Percentiles rank a stretch among this genome's conserved stretches.
Conservation (phyloP, 306 rosid species). For the Dicorynia guianensis region DNA sequence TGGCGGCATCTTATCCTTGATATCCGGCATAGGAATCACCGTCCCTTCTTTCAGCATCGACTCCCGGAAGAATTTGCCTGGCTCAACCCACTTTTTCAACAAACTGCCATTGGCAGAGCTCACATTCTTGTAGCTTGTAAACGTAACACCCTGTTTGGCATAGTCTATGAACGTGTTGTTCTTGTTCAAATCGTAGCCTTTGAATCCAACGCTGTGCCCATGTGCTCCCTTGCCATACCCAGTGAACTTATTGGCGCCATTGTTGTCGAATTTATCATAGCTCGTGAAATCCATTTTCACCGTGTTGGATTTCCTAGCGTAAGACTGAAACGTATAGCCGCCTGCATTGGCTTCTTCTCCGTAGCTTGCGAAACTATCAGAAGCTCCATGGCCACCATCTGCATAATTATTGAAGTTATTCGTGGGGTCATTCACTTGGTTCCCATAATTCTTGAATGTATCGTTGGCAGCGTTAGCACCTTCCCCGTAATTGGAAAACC, state of each 20-base stretch:
- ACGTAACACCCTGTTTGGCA: conserved; percentile 40
- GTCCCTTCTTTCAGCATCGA: conserved; percentile 53
- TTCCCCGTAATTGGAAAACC: conserved; percentile 46
- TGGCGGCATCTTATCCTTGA: conserved; percentile 57
- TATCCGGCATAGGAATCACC: conserved; percentile 62
- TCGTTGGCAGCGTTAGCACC: conserved; percentile 44
- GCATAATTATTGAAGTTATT: conserved; percentile 57
- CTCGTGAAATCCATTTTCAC: conserved; percentile 47
- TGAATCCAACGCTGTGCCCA: conserved; percentile 50
- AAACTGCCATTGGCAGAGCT: conserved; percentile 45
- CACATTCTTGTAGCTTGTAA: conserved; percentile 40
- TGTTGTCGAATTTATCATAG: conserved; percentile 58
- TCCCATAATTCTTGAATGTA: conserved; percentile 51
- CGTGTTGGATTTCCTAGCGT: conserved; percentile 52
- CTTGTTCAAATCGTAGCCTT: conserved; percentile 55
- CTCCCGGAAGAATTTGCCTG: conserved; percentile 65
- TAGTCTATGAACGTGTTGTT: conserved; percentile 50
- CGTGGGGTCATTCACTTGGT: conserved; percentile 49
- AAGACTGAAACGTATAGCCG: conserved; percentile 54
- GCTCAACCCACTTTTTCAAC: conserved; percentile 58
- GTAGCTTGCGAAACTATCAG: conserved; percentile 55
- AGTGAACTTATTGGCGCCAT: conserved; percentile 53
- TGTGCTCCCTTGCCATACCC: conserved; percentile 52
- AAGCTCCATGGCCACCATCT: conserved; percentile 53
- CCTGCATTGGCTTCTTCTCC: conserved; percentile 59